phyloP scores from a whole-genome alignment of 2,329 filamentous ascomycete species.

The Alternaria sp. region DNA sequence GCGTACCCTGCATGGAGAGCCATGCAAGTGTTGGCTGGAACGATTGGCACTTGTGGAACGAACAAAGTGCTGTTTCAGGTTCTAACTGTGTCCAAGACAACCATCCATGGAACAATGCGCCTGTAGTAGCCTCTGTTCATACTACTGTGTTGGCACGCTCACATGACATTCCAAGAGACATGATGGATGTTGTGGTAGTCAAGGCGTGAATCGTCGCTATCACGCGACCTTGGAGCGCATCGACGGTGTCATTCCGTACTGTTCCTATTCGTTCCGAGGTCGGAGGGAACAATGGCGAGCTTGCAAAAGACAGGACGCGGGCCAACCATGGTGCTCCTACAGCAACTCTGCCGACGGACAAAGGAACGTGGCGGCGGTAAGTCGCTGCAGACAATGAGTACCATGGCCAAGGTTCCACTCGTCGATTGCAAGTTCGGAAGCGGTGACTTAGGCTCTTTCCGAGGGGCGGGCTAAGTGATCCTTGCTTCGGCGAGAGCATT shows the following conservation, averaged over 20 bases:
- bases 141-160: not conserved
- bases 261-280: slow-evolving; percentile 28
- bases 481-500: slow-evolving; percentile 34
- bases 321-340: slow-evolving; percentile 4
- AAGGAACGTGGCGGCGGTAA: slow-evolving; percentile 14
- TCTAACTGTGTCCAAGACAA: not conserved
- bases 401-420: slow-evolving; percentile 11
- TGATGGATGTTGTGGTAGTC: slow-evolving; percentile 6
- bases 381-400: slow-evolving; percentile 2
- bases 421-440: slow-evolving; percentile 17
- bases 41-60: not conserved
- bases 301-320: not conserved
- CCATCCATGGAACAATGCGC: not conserved
- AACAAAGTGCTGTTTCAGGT: slow-evolving; percentile 2
- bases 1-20: not conserved
- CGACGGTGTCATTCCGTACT: slow-evolving; percentile 14
- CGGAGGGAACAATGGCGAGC: slow-evolving; percentile 22
- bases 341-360: slow-evolving; percentile 14
- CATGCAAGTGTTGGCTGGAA: not conserved
- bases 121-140: not conserved
- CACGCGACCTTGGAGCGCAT: slow-evolving; percentile 14
- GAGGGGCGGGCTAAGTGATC: slow-evolving; percentile 26
- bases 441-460: slow-evolving; percentile 33
- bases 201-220: slow-evolving; percentile 11
- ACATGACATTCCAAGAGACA: slow-evolving; percentile 2